Base-by-base conservation (phyloP, 148 eudicot species). In the Pharnaceum exiguum region DNA sequence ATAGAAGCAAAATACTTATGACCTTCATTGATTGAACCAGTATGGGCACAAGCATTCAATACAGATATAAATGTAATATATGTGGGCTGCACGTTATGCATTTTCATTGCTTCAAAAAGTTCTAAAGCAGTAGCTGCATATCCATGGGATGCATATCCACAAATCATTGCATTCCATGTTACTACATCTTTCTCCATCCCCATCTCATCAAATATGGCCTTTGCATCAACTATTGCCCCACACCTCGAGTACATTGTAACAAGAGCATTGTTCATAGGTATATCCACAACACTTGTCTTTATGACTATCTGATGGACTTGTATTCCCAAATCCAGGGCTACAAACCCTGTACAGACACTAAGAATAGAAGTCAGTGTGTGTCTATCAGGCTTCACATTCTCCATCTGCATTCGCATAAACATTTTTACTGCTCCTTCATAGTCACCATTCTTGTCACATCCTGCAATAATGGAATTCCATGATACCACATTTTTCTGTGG, bases 231-330 rank as follows among this genome's bases (percentile, higher is more conserved):
- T 50, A 77, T 67, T 12, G 79, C 85, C 46, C 82, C 85, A 67
- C 85, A 80, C 46, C 79, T 77, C 33, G 82, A 75, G 55, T 80
- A 80, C 85, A 80, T 80, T 7, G 82, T 74, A 50, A 80, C 68
- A 47, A 80, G 71, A 44, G 85, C 68, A 55, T 80, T 80, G 53
- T 74, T 73, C 46, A 68, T 60, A 22, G 82, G 85, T 23, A 72
- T 24, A 42, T 80, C 85, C 13, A 77, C 67, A 60, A 61, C 33
- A 22, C 67, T 27, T 42, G 63, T 67, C 67, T 80, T 80, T 8
- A 53, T 66, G 21, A 68, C 56, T 30, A 60, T 46, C 59, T 80
- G 85, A 69, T 80, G 85, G 10, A 71, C 68, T 59, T 77, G 82
- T 66, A 32, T 71, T 28, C 85, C 85, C 12, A 80, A 56, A 12